Base-by-base conservation (phyloP, 768 basidiomycete species). In the Filobasidium wieringae region DNA sequence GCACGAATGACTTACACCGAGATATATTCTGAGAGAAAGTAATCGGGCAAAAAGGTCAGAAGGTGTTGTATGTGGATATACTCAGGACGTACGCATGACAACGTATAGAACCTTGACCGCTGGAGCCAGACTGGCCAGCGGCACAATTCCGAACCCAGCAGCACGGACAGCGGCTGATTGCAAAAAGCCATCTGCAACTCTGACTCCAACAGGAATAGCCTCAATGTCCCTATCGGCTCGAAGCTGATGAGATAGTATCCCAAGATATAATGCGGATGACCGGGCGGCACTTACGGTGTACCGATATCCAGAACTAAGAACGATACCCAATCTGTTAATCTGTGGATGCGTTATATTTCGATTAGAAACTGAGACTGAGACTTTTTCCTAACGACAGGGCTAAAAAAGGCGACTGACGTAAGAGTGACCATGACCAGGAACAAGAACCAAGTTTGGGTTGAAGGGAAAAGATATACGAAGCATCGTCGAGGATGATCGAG, bases 401-500 rank as follows among this genome's bases (percentile, higher is more conserved):
- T n/a, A 6, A 39, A 22, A 34, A 15, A 24, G 33, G 24, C 1
- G 31, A 68, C 83, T 52, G 66, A 90, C 89, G 82, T 88, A 33
- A 93, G 75, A 0, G 76, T 63, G 3, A 86, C 34, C 24, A 95
- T 77, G 24, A 92, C 71, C 0, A 80, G 79, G 1, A 88, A 61
- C 5, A 95, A 80, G 64, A 93, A 87, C 88, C 89, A 90, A 2
- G 91, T 95, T 68, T 95, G 91, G 66, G 91, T 88, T 0, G 88
- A 84, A 0, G 90, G 90, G 64, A 93, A 93, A 8, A 93, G 79
- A 70, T 90, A 87, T 11, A 89, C 81, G 67, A 86, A 92, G 72
- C 90, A 93, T 61, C 79, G 82, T 11, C 93, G 82, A 12, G 93
- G 93, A 69, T 96, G 93, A 66, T 96, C 90, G 8, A 99, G 80